Percentiles rank a stretch among this genome's conserved stretches.
These are phyloP conservation scores for Podila clonocystis DNA, from an alignment of 192 early-diverging fungal species.

Conservation along the genomic window DNA sequence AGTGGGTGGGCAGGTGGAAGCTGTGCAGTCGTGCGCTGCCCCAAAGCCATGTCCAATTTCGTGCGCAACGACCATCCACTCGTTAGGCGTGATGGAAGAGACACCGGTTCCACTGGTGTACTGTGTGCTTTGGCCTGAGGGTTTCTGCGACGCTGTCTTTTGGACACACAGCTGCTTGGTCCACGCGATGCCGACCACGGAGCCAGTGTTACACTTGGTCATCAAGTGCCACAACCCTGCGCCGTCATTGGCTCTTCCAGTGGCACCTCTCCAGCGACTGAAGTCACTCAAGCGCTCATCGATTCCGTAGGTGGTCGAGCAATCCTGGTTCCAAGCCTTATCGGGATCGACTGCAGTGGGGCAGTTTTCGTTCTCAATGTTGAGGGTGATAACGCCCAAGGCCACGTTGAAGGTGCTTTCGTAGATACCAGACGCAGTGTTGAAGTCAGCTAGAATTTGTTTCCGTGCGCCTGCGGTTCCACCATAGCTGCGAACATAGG, in stretches of 20 bases:
- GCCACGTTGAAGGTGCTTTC: conserved; percentile 88
- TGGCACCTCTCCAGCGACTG: conserved; percentile 82
- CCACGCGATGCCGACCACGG: conserved; percentile 92
- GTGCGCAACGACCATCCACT: conserved; percentile 98
- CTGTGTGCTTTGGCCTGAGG: conserved; percentile 52
- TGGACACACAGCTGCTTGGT: conserved; percentile 75
- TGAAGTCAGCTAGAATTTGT: conserved; percentile 87
- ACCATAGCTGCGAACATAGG: conserved; percentile 67
- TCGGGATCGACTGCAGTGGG: conserved; percentile 51
- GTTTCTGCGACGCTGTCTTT: conserved; percentile 57
- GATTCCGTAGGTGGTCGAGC: conserved; percentile 74
- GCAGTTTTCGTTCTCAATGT: conserved; percentile 71
- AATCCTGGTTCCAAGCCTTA: conserved; percentile 81
- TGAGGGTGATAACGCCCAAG: conserved; percentile 82
- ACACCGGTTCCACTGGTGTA: conserved; percentile 86
- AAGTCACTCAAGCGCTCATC: conserved; percentile 86
- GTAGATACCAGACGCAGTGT: conserved; percentile 83
- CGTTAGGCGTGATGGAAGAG: conserved; percentile 80
- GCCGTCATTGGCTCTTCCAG: conserved; percentile 67
- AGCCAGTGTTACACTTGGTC: conserved; percentile 83
- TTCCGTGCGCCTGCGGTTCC: conserved; percentile 64
- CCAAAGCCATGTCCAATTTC: conserved; percentile 94
- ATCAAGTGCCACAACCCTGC: conserved; percentile 93
- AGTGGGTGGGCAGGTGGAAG: conserved; percentile 64
- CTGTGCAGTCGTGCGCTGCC: conserved; percentile 89